phyloP scores from a whole-genome alignment of 208 protist genomes.

The Crithidia acanthocephali region DNA sequence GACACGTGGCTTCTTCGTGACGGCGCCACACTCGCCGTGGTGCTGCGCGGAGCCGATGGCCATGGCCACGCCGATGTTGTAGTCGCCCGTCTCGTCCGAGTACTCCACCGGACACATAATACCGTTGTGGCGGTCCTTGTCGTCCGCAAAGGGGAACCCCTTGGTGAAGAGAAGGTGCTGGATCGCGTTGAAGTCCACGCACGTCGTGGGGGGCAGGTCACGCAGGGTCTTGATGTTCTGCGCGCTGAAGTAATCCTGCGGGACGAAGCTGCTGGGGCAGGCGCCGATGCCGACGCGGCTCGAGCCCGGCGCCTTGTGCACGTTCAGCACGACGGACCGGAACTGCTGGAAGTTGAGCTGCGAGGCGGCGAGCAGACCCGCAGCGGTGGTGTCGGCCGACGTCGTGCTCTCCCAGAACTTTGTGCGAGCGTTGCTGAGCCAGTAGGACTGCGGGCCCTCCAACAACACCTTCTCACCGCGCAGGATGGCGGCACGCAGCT shows the following conservation, averaged over 20 bases:
- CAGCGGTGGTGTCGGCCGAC: slow-evolving; percentile 87
- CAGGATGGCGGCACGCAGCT: slow-evolving; percentile 68
- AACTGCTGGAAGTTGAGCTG: slow-evolving; percentile 90
- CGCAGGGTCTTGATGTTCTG: slow-evolving; percentile 82
- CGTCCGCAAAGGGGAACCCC: slow-evolving; percentile 46
- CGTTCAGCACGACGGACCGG: slow-evolving; percentile 85
- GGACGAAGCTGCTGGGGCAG: slow-evolving; percentile 87
- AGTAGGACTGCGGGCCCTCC: slow-evolving; percentile 94
- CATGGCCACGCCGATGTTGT: slow-evolving; percentile 92
- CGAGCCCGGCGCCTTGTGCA: slow-evolving; percentile 92
- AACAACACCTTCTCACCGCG: slow-evolving; percentile 88
- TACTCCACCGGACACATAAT: slow-evolving; percentile 79
- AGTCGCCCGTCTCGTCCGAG: slow-evolving; percentile 74
- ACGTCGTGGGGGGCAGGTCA: slow-evolving; percentile 67
- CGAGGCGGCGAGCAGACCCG: slow-evolving; percentile 78
- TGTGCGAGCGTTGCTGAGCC: slow-evolving; percentile 90
- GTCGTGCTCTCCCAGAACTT: slow-evolving; percentile 94
- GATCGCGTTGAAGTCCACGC: slow-evolving; percentile 88
- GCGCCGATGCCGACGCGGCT: slow-evolving; percentile 93
- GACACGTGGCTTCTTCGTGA: slow-evolving; percentile 90
- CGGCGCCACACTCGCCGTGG: slow-evolving; percentile 91
- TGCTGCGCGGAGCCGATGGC: slow-evolving; percentile 74
- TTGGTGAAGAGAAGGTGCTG: slow-evolving; percentile 69
- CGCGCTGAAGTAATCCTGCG: slow-evolving; percentile 90
- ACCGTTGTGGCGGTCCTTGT: slow-evolving; percentile 68